These are phyloP conservation scores for Ambispora gerdemannii DNA, from an alignment of 192 early-diverging fungal species.

Conservation along the genomic window DNA sequence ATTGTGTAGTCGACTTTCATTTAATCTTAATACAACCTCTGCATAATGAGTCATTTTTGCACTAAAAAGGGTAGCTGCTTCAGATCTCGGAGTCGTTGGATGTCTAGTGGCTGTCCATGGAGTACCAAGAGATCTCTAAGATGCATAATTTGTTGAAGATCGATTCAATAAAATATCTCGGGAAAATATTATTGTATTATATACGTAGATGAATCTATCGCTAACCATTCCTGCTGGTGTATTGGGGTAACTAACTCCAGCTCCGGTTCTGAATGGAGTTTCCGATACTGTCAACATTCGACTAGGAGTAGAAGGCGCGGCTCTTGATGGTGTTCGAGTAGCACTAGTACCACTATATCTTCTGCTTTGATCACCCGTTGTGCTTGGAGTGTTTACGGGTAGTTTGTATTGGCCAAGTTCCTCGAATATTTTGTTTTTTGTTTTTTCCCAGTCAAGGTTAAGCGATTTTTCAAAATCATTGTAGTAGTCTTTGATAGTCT, in stretches of 20 bases:
- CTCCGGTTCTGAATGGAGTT: neutral
- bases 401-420: constrained; percentile 71
- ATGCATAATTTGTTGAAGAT: no score
- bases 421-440: constrained; percentile 73
- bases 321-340: neutral
- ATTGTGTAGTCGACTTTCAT: constrained; percentile 40
- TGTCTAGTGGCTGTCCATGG: neutral
- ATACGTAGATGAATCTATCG: no score
- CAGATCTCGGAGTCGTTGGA: neutral
- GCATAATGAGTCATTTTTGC: constrained; percentile 40
- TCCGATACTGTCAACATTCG: neutral
- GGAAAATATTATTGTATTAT: no score
- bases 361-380: neutral
- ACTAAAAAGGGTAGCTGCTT: constrained; percentile 3
- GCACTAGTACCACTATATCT: neutral
- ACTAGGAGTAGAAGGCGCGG: no score
- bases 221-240: neutral
- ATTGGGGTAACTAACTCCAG: neutral
- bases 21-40: constrained; percentile 47
- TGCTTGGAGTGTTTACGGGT: constrained; percentile 5
- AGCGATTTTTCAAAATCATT: constrained; percentile 53
- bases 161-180: no score
- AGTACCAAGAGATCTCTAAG: no score
- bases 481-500: constrained; percentile 69
- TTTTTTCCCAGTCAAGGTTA: constrained; percentile 68